Evolutionary conservation across 805 yeast genomes (phyloP), one percentile per base, ranked within the genome.

Genomic region (Pichia thaimueangensis): DNA sequence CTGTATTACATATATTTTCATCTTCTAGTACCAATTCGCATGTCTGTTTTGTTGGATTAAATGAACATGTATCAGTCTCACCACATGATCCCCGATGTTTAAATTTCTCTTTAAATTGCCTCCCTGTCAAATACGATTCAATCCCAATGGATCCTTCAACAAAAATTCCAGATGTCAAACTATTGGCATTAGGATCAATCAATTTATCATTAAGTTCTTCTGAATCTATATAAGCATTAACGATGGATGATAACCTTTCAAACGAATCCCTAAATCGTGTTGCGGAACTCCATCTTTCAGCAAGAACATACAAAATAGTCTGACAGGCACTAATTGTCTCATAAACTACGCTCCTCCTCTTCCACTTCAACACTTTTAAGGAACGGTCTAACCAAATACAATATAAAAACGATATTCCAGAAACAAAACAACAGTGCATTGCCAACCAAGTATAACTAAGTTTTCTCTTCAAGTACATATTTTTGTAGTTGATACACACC

Each of bases 281-380:
- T 1, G 64, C 61, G 2, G 48, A 42, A 23, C 45, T 43, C 52
- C 60, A 62, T 34, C 52, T 50, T 43, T 60, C 63, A 13, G 64
- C 61, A 25, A 60, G 45, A 9, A 60, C 60, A 27, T 55, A 53
- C 10, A 60, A 48, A 8, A 59, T 50, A 1, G 49, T 53, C 4
- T 60, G 55, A 37, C 66, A 60, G 1, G 63, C 55, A 13, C 54
- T 45, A 11, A 59, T 52, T 1, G 64, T 60, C 33, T 60, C 64
- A 43, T 58, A 55, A 2, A 60, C 51, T 20, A 56, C 24, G 12
- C 55, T 43, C 11, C 42, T 38, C 8, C 60, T 25, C 37, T 50
- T 56, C 55, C 62, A 54, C 35, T 55, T 50, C 35, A 61, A 37
- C 2, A 55, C 52, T 13, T 51, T 45, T 12, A 58, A 31, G 2